phyloP scores from a whole-genome alignment of 768 basidiomycete genomes.

The Suillus tomentosus region DNA sequence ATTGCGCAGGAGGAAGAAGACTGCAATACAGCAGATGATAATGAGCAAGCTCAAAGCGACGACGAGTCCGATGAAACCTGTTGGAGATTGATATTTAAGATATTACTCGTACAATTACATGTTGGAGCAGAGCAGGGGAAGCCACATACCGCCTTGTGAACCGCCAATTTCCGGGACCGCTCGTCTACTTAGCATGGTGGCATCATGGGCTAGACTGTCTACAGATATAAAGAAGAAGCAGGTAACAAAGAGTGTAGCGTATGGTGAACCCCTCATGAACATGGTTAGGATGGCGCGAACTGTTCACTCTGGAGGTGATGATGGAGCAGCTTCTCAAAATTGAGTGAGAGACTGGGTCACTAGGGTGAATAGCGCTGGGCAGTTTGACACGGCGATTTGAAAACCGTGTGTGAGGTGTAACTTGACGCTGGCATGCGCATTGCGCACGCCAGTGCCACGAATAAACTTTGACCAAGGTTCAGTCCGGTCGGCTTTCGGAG shows the following conservation, averaged over 20 bases:
- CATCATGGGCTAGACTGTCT: background rate
- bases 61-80: constrained; percentile 64
- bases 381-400: background rate
- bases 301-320: background rate
- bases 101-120: background rate
- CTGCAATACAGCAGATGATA: constrained; percentile 50
- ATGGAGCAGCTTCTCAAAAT: background rate
- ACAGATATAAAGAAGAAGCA: background rate
- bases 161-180: constrained; percentile 51
- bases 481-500: constrained; percentile 2
- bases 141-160: constrained; percentile 47
- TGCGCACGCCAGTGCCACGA: background rate
- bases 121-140: background rate
- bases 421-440: background rate
- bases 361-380: background rate
- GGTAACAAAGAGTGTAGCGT: background rate
- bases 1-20: constrained; percentile 57
- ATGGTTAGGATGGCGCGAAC: background rate
- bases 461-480: background rate
- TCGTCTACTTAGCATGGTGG: constrained; percentile 24
- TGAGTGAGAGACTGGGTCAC: background rate
- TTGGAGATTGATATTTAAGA: constrained; percentile 12
- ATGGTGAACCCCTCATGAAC: background rate
- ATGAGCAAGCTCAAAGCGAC: constrained; percentile 57
- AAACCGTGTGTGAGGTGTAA: constrained; percentile 2